Base-by-base conservation (phyloP, 192 early-diverging fungal species). In the Jimgerdemannia lactiflua region DNA sequence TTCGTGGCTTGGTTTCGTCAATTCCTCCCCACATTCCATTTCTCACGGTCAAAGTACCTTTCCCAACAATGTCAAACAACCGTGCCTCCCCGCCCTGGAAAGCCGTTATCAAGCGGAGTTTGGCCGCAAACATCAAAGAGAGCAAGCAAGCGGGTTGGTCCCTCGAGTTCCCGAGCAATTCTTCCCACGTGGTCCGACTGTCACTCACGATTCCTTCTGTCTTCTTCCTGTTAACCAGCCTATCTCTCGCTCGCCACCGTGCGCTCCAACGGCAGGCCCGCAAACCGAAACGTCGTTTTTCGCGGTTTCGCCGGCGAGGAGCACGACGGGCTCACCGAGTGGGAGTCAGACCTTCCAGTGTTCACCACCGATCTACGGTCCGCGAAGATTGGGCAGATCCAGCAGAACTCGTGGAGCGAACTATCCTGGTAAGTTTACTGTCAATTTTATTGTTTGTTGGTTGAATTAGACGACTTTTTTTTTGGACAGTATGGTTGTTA, bases 241-340 rank as follows among this genome's bases (percentile, higher is more conserved):
- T 83, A 77, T 75, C 70, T 79, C 14, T 65, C 74, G 2, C 41
- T 83, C 4, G 70, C 73, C 18, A 81, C 80, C 3, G 64, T 81
- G 14, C 68, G 69, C 19, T 64, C 72, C 3, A 66, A 70, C 64
- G 64, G 72, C 3, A 71, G 64, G 3, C 83, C 83, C n/a, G 78
- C 78, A 4, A 77, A 77, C 29, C 74, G 83, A 4, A 80, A 73
- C 0, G 83, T 84, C 10, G 80, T 82, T 3, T 82, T 81, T 49
- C 78, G 83, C 20, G 78, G 78, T 6, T 84, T 84, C 69, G 76
- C 74, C 14, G 80, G 78, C 29, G 75, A 84, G 64, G 68, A 74
- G n/a, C 71, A 77, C 42, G 72, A 70, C 71, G 14, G n/a, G 4
- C 39, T 75, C 42, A 71, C 73, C 10, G 72, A 76, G 1, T 80